Evolutionary conservation across 2,329 filamentous ascomycete genomes (phyloP).

Genomic region (Aurifilum marmelostoma): DNA sequence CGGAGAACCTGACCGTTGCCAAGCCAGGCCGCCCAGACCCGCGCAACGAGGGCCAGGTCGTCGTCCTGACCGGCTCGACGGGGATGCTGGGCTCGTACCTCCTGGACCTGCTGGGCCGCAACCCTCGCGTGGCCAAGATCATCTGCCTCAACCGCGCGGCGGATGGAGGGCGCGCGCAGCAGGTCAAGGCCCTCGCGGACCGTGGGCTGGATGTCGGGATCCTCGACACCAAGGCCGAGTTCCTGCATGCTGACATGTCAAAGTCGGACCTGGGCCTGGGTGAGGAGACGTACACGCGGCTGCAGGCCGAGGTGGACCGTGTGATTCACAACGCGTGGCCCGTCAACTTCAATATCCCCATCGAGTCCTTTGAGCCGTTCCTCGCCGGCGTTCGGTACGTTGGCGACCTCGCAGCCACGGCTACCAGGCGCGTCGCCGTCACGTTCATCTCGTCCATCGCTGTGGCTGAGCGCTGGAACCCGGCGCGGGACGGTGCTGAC

Average conservation of each 20-base stretch:
- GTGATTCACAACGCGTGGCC: conserved; percentile 52
- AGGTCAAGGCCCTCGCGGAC: conserved; percentile 39
- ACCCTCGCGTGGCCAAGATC: conserved; percentile 42
- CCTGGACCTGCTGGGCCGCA: conserved; percentile 41
- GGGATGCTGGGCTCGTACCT: conserved; percentile 46
- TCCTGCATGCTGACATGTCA: conserved; percentile 52
- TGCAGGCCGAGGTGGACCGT: conserved; percentile 44
- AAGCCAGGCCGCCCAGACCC: conserved; percentile 34
- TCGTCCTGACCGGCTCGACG: conserved; percentile 46
- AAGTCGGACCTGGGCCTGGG: conserved; percentile 50
- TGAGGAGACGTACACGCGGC: conserved; percentile 38
- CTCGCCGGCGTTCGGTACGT: conserved; percentile 52
- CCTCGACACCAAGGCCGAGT: conserved; percentile 45
- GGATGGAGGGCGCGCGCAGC: conserved; percentile 44
- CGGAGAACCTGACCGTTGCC: conserved; percentile 33
- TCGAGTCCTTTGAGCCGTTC: conserved; percentile 52
- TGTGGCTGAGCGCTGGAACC: conserved; percentile 40
- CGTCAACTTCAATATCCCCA: conserved; percentile 53
- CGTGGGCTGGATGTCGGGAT: conserved; percentile 41
- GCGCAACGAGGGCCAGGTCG: conserved; percentile 31
- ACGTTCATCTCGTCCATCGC: conserved; percentile 46
- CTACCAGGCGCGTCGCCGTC: conserved; percentile 41
- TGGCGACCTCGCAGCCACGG: conserved; percentile 44
- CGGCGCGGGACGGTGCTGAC: neutral
- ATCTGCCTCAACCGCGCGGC: conserved; percentile 50